phyloP scores from a whole-genome alignment of 2,329 filamentous ascomycete genomes.

The Fusarium paranaense region DNA sequence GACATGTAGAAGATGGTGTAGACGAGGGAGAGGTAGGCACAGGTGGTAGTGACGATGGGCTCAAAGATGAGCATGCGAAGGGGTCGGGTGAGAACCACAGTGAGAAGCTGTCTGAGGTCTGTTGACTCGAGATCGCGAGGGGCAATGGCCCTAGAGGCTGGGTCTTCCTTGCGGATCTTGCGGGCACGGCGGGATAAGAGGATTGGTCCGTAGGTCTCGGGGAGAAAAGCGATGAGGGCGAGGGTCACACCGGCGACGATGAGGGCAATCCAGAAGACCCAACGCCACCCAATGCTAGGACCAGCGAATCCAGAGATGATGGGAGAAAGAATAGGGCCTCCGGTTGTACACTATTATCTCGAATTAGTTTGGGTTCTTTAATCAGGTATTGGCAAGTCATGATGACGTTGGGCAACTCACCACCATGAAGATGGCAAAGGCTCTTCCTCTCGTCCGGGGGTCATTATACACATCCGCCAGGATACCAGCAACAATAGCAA shows the following conservation, averaged over 20 bases:
- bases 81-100: slow-evolving; percentile 77
- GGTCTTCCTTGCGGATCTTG: slow-evolving; percentile 66
- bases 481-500: slow-evolving; percentile 72
- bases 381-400: neutral
- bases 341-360: slow-evolving; percentile 64
- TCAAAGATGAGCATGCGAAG: slow-evolving; percentile 79
- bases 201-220: slow-evolving; percentile 72
- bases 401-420: slow-evolving; percentile 51
- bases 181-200: slow-evolving; percentile 68
- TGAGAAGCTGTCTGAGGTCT: slow-evolving; percentile 68
- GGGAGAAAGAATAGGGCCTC: slow-evolving; percentile 75
- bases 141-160: slow-evolving; percentile 63
- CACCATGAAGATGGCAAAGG: slow-evolving; percentile 74
- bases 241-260: slow-evolving; percentile 75
- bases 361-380: slow-evolving; percentile 21
- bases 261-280: slow-evolving; percentile 77
- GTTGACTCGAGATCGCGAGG: slow-evolving; percentile 73
- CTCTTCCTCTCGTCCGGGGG: slow-evolving; percentile 62
- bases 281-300: slow-evolving; percentile 71
- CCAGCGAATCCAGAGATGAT: slow-evolving; percentile 73
- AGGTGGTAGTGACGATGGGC: slow-evolving; percentile 77
- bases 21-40: slow-evolving; percentile 76
- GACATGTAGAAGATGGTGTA: slow-evolving; percentile 78
- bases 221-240: slow-evolving; percentile 70
- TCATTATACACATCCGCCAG: slow-evolving; percentile 75